Evolutionary conservation across 1,284 basidiomycete genomes (phyloP), one percentile per base, ranked within the genome.

Genomic region (Lentinula novae-zelandiae): DNA sequence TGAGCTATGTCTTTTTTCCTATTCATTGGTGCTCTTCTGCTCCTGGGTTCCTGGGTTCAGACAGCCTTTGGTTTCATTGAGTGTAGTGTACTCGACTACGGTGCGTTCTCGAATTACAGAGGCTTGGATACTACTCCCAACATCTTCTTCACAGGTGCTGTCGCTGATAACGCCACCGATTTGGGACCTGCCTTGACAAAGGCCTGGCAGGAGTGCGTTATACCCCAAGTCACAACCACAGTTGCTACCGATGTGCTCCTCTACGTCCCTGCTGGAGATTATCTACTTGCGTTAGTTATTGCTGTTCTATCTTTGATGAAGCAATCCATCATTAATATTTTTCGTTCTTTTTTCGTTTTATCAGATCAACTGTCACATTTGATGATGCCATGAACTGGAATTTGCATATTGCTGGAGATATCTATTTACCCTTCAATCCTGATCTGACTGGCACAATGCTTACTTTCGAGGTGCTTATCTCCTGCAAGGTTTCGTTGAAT

Each of bases 121-220:
- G 27, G 27, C 27, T 27, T 27, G 27, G 3, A 27, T 27, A 27
- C 27, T 27, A 27, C 1, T 38, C 36, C 12, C 42, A 15, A 48
- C n/a, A n/a, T 20, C 33, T 38, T 27, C 15, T 2, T 31, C 15
- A 17, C 17, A 60, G 68, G 67, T 49, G 68, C 63, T 12, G 66
- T 67, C 2, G 66, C 67, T 12, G 65, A 68, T 54, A 69, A 68
- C 56, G 49, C 62, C 17, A 69, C 68, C 10, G 68, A 69, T 42
- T 40, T 69, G 27, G 66, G 64, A 1, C 67, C 67, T 27, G 68
- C 68, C 15, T 62, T 67, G 61, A 66, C 59, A 12, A 52, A 44
- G 17, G 64, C 66, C 3, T 67, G 65, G 64, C 34, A 48, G 4
- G 27, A 63, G 9, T 67, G 66, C 38, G 66, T 67, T 27, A 65